These are phyloP conservation scores for Aspergillus ibericus DNA, from an alignment of 2,329 filamentous ascomycete species.

Conservation along the genomic window DNA sequence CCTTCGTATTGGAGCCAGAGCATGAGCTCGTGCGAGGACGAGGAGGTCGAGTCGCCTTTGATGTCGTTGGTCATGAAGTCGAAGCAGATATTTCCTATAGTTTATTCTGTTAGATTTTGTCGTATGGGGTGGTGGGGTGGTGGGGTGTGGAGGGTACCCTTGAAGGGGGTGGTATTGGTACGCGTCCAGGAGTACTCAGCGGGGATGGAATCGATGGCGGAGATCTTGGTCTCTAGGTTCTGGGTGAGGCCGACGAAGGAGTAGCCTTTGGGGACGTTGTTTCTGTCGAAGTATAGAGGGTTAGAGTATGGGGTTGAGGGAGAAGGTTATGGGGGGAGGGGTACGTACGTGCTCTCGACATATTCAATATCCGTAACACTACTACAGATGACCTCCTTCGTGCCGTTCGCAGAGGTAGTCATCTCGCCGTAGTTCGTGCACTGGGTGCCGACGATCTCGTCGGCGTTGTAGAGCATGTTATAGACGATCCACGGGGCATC, in stretches of 20 bases:
- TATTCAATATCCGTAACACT: conserved; percentile 43
- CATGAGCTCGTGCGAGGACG: conserved; percentile 45
- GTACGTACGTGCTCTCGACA: conserved; percentile 22
- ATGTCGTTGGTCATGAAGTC: conserved; percentile 49
- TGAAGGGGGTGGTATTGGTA: conserved; percentile 44
- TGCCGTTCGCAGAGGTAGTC: conserved; percentile 28
- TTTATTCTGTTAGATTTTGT: neutral
- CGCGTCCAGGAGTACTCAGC: conserved; percentile 43
- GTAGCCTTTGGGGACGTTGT: conserved; percentile 47
- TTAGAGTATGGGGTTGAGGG: neutral
- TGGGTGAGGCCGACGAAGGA: conserved; percentile 48
- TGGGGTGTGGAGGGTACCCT: conserved; percentile 26
- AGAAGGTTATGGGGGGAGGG: neutral
- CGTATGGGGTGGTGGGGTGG: neutral
- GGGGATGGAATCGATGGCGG: conserved; percentile 42
- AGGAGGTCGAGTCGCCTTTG: conserved; percentile 45
- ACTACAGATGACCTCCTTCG: conserved; percentile 41
- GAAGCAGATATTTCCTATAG: conserved; percentile 39
- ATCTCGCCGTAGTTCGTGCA: conserved; percentile 43
- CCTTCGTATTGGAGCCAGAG: conserved; percentile 49
- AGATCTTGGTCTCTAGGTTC: conserved; percentile 42
- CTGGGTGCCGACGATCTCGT: conserved; percentile 39
- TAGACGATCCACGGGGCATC: conserved; percentile 48
- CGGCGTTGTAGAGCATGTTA: conserved; percentile 49
- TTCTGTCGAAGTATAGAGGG: conserved; percentile 13